phyloP scores from a whole-genome alignment of 2,329 filamentous ascomycete genomes.

The Beauveria sp. region DNA sequence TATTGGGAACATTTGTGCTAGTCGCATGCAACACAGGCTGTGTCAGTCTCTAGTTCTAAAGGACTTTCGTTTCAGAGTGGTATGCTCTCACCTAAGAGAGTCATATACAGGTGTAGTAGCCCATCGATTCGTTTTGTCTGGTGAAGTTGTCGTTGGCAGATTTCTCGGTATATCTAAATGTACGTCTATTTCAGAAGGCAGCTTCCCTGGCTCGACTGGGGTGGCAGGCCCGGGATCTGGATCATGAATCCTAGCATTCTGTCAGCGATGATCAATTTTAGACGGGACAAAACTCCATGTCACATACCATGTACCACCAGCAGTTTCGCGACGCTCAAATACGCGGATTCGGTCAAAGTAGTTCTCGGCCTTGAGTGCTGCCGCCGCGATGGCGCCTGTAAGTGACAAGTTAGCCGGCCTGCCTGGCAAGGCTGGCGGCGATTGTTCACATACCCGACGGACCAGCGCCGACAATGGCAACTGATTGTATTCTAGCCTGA shows the following conservation, averaged over 20 bases:
- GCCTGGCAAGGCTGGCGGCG: too few relatives aligned
- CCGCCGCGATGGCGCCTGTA: conserved; percentile 38
- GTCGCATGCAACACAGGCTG: background rate
- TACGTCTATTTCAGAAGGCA: conserved; percentile 38
- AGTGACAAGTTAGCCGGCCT: background rate
- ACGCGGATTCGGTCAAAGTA: conserved; percentile 34
- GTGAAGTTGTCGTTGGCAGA: conserved; percentile 32
- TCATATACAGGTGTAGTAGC: conserved; percentile 42
- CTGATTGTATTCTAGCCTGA: conserved; percentile 26
- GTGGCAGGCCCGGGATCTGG: conserved; percentile 27
- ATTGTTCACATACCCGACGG: conserved; percentile 28
- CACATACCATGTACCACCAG: conserved; percentile 38
- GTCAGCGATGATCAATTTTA: background rate
- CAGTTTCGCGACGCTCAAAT: conserved; percentile 33
- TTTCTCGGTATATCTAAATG: conserved; percentile 34
- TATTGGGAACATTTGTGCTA: conserved; percentile 48
- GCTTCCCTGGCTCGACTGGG: conserved; percentile 31
- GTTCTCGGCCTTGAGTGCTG: conserved; percentile 37
- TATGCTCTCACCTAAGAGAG: conserved; percentile 36
- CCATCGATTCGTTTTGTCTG: conserved; percentile 37
- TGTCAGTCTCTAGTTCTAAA: background rate
- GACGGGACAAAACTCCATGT: background rate
- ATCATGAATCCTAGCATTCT: conserved; percentile 41
- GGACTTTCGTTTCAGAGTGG: background rate
- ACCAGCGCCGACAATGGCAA: conserved; percentile 36